Conservation (phyloP, 148 eudicot species). For the Silene conica region DNA sequence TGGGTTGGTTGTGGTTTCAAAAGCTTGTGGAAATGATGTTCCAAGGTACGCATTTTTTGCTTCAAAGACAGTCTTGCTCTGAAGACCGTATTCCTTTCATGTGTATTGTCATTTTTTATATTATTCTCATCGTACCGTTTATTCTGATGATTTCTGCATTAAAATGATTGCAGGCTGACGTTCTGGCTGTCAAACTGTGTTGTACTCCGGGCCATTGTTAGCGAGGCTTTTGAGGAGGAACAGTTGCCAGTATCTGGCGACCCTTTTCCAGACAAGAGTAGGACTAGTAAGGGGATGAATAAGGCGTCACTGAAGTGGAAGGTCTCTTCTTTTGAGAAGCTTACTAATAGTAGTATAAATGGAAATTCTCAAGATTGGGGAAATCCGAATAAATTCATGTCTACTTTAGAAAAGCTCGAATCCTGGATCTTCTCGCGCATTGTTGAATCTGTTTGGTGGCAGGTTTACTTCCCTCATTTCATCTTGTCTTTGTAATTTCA, state of each 20-base stretch:
- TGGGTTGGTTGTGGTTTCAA: constrained; percentile 77
- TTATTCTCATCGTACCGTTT: neutral
- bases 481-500: neutral
- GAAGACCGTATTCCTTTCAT: neutral
- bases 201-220: constrained; percentile 61
- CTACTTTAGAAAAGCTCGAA: constrained; percentile 64
- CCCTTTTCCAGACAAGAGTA: constrained; percentile 25
- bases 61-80: neutral
- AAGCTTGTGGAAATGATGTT: constrained; percentile 98
- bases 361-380: constrained; percentile 45
- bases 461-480: constrained; percentile 34
- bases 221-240: constrained; percentile 38
- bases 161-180: constrained; percentile 48
- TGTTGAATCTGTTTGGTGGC: constrained; percentile 97
- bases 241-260: constrained; percentile 42
- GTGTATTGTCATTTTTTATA: neutral
- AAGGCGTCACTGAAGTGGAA: constrained; percentile 53
- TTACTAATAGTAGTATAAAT: constrained; percentile 20
- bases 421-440: constrained; percentile 88
- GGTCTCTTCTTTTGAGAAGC: constrained; percentile 38
- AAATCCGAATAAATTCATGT: constrained; percentile 49
- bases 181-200: constrained; percentile 86
- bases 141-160: constrained; percentile 8
- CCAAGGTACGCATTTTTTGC: constrained; percentile 52
- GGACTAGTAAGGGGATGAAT: constrained; percentile 29